Evolutionary conservation across 1,139 yeast species (phyloP).

Genomic region (Pneumocystis oryctolagi): DNA sequence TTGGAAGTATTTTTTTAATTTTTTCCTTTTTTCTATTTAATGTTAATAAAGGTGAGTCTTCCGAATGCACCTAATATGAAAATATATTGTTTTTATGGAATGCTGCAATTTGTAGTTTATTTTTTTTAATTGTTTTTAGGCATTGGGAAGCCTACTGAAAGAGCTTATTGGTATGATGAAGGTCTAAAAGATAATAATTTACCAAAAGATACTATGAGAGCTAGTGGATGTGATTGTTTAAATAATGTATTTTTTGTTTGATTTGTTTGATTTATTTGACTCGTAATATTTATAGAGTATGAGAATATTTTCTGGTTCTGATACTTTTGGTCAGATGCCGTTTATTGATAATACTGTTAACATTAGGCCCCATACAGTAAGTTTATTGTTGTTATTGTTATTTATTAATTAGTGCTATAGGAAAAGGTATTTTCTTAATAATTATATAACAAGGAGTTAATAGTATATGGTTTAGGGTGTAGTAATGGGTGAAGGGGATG

Average conservation of each 20-base stretch:
- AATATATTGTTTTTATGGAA: conserved; percentile 66
- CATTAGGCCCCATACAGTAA: not conserved
- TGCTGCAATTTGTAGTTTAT: not conserved
- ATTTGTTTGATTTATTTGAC: not conserved
- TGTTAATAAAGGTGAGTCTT: conserved; percentile 22
- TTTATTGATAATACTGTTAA: conserved; percentile 1
- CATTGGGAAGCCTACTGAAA: conserved; percentile 86
- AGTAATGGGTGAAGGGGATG: conserved; percentile 82
- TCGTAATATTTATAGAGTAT: not conserved
- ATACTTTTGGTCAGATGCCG: not conserved
- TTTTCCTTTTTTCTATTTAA: not conserved
- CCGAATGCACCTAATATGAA: conserved; percentile 92
- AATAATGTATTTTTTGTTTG: not conserved
- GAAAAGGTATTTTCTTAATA: not conserved
- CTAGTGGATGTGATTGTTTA: conserved; percentile 37
- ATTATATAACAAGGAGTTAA: not conserved
- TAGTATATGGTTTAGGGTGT: conserved; percentile 32
- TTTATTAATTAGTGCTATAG: not conserved
- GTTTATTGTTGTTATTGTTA: not conserved
- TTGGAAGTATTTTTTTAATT: conserved; percentile 47
- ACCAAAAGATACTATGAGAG: conserved; percentile 29
- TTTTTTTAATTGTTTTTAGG: conserved; percentile 22
- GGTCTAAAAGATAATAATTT: conserved; percentile 18
- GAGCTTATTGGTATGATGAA: conserved; percentile 72
- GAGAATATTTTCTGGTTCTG: not conserved